Evolutionary conservation across 371 early-diverging fungal genomes (phyloP), one percentile per base, ranked within the genome.

Genomic region (Paramicrosporidium saccamoebae): DNA sequence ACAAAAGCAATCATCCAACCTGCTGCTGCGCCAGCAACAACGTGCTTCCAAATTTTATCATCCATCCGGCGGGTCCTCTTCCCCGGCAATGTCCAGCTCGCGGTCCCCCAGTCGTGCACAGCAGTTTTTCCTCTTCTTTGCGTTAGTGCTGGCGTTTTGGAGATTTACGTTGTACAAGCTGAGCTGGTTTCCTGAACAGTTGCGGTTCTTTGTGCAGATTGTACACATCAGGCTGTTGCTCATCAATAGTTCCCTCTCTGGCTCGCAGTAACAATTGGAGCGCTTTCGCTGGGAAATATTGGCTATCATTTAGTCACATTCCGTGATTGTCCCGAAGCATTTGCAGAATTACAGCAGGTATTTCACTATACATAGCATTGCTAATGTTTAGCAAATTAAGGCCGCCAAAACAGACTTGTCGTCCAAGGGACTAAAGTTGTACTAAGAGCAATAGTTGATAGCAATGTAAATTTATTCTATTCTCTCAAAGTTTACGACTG

Each of bases 211-310:
- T n/a, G n/a, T n/a, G n/a, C n/a, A n/a, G n/a, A n/a, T n/a, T n/a
- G n/a, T n/a, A n/a, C n/a, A n/a, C n/a, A n/a, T n/a, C n/a, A n/a
- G n/a, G n/a, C n/a, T n/a, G n/a, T n/a, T n/a, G n/a, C n/a, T n/a
- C n/a, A n/a, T n/a, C n/a, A n/a, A n/a, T n/a, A n/a, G 64, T 39
- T 81, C 21, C 82, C 82, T 10, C 64, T 73, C 45, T 64, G 71
- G 62, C 45, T 39, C 3, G 36, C 75, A 14, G 64, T 78, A 22
- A 39, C 60, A 0, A 68, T 78, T 35, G 77, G 78, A 2, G 52
- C 72, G 12, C 75, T 77, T 37, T 62, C 66, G 16, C 57, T 81
- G 9, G 57, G 55, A 12, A 62, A 57, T 33, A 56, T 81, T 28
- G 82, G 82, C 9, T 72, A 55, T 28, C 62, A 64, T 22, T 50